Evolutionary conservation across 192 early-diverging fungal genomes (phyloP).

Genomic region (Phlyctochytrium bullatum): DNA sequence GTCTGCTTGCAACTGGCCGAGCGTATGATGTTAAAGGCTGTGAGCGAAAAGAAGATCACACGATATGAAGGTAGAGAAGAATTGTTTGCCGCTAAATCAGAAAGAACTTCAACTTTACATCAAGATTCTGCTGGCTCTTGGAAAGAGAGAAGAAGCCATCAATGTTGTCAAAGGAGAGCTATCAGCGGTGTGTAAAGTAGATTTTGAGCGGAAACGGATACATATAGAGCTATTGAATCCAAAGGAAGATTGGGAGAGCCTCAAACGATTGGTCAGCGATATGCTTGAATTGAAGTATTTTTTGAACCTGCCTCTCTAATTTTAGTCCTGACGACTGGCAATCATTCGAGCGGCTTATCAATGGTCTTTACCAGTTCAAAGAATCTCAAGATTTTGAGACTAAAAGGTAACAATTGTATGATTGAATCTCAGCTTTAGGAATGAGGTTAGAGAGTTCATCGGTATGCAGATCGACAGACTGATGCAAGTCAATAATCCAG

Average conservation of each 20-base stretch:
- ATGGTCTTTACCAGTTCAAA: conserved; percentile 50
- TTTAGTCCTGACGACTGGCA: conserved; percentile 75
- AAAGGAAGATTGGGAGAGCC: not conserved
- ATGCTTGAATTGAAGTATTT: conserved; percentile 14
- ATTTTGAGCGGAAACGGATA: conserved; percentile 61
- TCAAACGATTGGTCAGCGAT: conserved; percentile 26
- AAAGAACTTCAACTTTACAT: conserved; percentile 77
- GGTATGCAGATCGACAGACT: conserved; percentile 36
- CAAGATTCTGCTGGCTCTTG: conserved; percentile 67
- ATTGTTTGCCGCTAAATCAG: not conserved
- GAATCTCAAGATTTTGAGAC: conserved; percentile 30
- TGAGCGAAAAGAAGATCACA: conserved; percentile 61
- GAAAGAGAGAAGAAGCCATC: conserved; percentile 66
- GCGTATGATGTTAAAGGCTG: conserved; percentile 77
- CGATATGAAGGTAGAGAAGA: conserved; percentile 58
- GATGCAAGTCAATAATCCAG: conserved; percentile 31
- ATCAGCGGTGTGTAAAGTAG: conserved; percentile 63
- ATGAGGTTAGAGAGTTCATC: conserved; percentile 42
- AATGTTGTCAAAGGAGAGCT: conserved; percentile 61
- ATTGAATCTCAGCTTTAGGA: not conserved
- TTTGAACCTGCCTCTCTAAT: conserved; percentile 6
- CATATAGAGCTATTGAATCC: conserved; percentile 36
- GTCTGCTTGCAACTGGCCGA: conserved; percentile 72
- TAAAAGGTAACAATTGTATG: too few relatives aligned
- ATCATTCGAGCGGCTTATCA: conserved; percentile 57